Evolutionary conservation across 371 early-diverging fungal genomes (phyloP), one percentile per base, ranked within the genome.

Genomic region (Mucor lusitanicus): DNA sequence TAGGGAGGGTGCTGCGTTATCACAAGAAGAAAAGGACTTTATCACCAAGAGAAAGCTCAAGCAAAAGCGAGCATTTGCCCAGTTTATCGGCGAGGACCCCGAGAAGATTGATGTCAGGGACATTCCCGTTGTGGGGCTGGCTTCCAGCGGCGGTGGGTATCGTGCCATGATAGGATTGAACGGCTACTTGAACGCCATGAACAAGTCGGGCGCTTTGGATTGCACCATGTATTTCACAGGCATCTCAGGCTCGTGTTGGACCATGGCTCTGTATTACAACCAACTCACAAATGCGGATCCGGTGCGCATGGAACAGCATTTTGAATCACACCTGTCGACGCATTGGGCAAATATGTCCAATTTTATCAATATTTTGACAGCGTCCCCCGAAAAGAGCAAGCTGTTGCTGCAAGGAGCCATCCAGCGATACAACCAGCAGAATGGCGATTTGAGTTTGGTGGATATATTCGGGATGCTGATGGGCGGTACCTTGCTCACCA

Each of bases 91-190:
- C 8, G 89, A 84, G 6, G 63, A 87, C 48, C 81, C 77, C 3
- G 66, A 68, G 0, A 74, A 85, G 5, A 74, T 91, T 12, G 81
- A 88, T 32, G 75, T 71, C 27, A 75, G 79, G n/a, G 90, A 91
- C 67, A 84, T 91, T 19, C 92, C 92, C 1, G 68, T 87, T 0
- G 71, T 90, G 30, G 89, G 84, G 6, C 46, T 91, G 25, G 90
- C 91, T 7, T 86, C 88, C 33, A 90, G 90, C 59, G 91, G 91
- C 33, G 91, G 91, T 2, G 91, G 91, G 1, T 90, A 85, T 67
- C 85, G 91, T 2, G 90, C 91, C 15, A 91, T 91, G 91, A 67
- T 91, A 15, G 85, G 87, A 6, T 79, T 85, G 3, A 67, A 74
- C 8, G 91, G 90, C 0, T 89, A 86, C 61, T 69, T 88, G 64